A percentile compares a stretch with the other conserved stretches of the same genome.
phyloP scores from a whole-genome alignment of 306 rosid species.

The Albizia julibrissin region DNA sequence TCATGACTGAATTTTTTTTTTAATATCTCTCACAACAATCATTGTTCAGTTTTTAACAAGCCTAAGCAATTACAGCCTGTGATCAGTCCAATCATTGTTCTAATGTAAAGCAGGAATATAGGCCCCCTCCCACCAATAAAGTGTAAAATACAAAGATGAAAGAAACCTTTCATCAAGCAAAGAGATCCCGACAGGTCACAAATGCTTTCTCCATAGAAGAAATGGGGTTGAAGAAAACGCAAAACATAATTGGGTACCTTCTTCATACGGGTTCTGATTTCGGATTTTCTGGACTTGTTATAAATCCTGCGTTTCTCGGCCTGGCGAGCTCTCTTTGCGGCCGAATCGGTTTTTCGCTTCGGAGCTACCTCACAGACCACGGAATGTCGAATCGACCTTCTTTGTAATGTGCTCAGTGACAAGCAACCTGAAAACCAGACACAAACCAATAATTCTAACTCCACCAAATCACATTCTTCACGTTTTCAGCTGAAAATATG shows the following conservation, averaged over 20 bases:
- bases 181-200: neutral
- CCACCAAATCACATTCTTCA: neutral
- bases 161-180: neutral
- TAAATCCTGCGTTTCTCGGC: slow-evolving; percentile 86
- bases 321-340: slow-evolving; percentile 79
- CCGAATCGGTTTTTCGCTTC: slow-evolving; percentile 70
- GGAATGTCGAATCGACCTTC: slow-evolving; percentile 43
- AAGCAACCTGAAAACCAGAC: slow-evolving; percentile 50
- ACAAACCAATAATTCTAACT: slow-evolving; percentile 25
- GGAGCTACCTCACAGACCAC: slow-evolving; percentile 78
- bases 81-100: neutral
- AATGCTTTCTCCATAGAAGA: neutral
- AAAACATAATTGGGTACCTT: slow-evolving; percentile 53
- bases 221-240: neutral
- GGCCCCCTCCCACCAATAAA: neutral
- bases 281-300: slow-evolving; percentile 80
- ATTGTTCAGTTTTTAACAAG: neutral
- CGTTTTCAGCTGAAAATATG: neutral
- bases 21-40: neutral
- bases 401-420: slow-evolving; percentile 40
- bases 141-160: neutral
- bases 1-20: neutral
- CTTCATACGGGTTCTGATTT: slow-evolving; percentile 78
- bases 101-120: neutral
- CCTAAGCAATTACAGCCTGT: neutral